These are phyloP conservation scores for Triticum urartu DNA, from an alignment of 176 grass and related monocot species.

Conservation along the genomic window DNA sequence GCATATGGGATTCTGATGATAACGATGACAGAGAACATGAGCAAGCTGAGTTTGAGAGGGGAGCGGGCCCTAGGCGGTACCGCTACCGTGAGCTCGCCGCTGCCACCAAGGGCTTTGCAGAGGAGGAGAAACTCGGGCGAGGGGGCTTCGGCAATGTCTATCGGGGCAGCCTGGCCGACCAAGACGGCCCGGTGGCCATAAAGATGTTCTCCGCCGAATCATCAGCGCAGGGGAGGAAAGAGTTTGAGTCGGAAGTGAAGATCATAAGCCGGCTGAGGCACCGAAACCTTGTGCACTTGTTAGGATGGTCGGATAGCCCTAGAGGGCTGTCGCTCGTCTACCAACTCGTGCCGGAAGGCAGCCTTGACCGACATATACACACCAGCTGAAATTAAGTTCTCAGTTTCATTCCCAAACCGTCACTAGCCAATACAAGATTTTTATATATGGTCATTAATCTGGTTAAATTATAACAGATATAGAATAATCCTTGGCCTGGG, in stretches of 20 bases:
- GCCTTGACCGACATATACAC: constrained; percentile 1
- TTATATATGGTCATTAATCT: too few relatives aligned
- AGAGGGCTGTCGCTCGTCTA: background rate
- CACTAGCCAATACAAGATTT: too few relatives aligned
- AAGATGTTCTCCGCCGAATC: background rate
- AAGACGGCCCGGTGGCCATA: background rate
- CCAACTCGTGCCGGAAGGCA: constrained; percentile 4
- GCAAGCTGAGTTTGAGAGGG: background rate
- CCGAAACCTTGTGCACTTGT: constrained; percentile 32
- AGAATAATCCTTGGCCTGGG: background rate
- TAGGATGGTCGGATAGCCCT: background rate
- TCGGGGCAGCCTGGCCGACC: background rate
- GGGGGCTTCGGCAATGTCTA: background rate
- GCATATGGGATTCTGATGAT: too few relatives aligned
- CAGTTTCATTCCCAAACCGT: too few relatives aligned
- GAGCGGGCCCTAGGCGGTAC: background rate
- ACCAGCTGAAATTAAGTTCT: background rate
- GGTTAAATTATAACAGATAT: background rate
- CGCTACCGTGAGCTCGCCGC: background rate
- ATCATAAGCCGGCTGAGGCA: constrained; percentile 44
- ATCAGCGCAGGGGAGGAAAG: background rate
- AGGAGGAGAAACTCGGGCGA: constrained; percentile 8
- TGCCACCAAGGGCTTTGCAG: background rate
- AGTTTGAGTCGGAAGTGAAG: constrained; percentile 15
- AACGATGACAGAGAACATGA: background rate